Evolutionary conservation across 108 stramenopile species (phyloP).

Genomic region (Parietichytrium sp.): DNA sequence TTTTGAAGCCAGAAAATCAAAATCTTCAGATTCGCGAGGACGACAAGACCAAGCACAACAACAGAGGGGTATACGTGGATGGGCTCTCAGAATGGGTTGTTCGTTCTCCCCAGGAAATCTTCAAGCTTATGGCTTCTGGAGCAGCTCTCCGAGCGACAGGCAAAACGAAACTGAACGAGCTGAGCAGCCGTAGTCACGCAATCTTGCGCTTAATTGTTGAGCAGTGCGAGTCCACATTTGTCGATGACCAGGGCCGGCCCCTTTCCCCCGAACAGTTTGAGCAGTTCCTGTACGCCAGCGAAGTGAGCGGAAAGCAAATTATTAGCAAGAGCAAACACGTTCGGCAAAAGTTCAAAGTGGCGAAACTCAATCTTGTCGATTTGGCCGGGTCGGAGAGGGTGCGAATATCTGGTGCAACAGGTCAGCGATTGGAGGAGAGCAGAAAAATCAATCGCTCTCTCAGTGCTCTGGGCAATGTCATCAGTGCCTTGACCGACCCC

Average conservation of each 20-base stretch:
- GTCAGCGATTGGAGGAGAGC: slow-evolving; percentile 65
- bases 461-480: slow-evolving; percentile 66
- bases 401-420: slow-evolving; percentile 62
- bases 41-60: slow-evolving; percentile 54
- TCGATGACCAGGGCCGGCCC: slow-evolving; percentile 54
- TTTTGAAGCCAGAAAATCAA: slow-evolving; percentile 65
- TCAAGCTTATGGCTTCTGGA: slow-evolving; percentile 70
- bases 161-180: slow-evolving; percentile 65
- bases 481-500: slow-evolving; percentile 61
- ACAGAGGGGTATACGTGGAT: slow-evolving; percentile 64
- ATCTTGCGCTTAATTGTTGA: slow-evolving; percentile 71
- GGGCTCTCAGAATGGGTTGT: slow-evolving; percentile 71
- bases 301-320: slow-evolving; percentile 47
- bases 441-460: slow-evolving; percentile 68
- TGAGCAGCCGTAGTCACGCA: slow-evolving; percentile 56
- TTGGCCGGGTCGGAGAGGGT: slow-evolving; percentile 69
- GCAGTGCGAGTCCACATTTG: slow-evolving; percentile 54
- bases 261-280: slow-evolving; percentile 52
- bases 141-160: slow-evolving; percentile 64
- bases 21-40: slow-evolving; percentile 68
- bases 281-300: slow-evolving; percentile 43
- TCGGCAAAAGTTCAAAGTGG: slow-evolving; percentile 64
- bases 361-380: slow-evolving; percentile 70
- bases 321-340: slow-evolving; percentile 53
- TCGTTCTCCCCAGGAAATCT: slow-evolving; percentile 66